Evolutionary conservation across 768 basidiomycete species (phyloP).

Genomic region (Russula emetica): DNA sequence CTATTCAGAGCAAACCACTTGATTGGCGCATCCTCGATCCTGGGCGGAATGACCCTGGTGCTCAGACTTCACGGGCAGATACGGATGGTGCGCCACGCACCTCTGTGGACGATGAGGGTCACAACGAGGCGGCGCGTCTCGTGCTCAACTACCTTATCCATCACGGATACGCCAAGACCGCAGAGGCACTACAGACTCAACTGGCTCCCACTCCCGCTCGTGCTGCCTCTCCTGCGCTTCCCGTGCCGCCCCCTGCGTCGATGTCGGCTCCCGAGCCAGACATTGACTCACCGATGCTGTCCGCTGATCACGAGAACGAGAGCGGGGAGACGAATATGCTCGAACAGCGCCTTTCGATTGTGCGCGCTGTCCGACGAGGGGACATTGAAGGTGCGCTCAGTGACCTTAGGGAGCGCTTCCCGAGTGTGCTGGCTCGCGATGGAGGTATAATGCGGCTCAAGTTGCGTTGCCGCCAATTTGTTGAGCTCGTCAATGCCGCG

Average conservation of each 20-base stretch:
- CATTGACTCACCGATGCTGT: conserved; percentile 20
- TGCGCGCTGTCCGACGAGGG: conserved; percentile 62
- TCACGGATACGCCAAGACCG: conserved; percentile 75
- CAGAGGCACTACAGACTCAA: conserved; percentile 61
- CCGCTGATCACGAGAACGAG: conserved; percentile 34
- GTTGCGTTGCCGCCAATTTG: conserved; percentile 78
- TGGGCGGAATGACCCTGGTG: conserved; percentile 7
- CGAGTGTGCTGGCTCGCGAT: conserved; percentile 61
- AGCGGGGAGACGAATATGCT: conserved; percentile 44
- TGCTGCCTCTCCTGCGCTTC: conserved; percentile 25
- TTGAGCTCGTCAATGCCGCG: conserved; percentile 50
- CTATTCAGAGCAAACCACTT: conserved; percentile 56
- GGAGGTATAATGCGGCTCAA: conserved; percentile 74
- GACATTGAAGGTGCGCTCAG: conserved; percentile 66
- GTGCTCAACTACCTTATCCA: conserved; percentile 78
- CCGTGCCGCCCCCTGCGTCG: conserved; percentile 24
- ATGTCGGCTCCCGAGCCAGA: conserved; percentile 22
- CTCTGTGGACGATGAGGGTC: conserved; percentile 41
- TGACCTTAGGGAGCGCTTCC: conserved; percentile 53
- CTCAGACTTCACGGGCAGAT: conserved; percentile 25
- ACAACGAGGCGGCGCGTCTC: conserved; percentile 53
- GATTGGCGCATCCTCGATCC: conserved; percentile 40
- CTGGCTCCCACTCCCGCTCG: conserved; percentile 14
- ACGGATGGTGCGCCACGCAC: conserved; percentile 42
- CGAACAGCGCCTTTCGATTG: conserved; percentile 63